Base-by-base conservation (phyloP, 2,329 filamentous ascomycete species). In the Fusarium coffeatum region DNA sequence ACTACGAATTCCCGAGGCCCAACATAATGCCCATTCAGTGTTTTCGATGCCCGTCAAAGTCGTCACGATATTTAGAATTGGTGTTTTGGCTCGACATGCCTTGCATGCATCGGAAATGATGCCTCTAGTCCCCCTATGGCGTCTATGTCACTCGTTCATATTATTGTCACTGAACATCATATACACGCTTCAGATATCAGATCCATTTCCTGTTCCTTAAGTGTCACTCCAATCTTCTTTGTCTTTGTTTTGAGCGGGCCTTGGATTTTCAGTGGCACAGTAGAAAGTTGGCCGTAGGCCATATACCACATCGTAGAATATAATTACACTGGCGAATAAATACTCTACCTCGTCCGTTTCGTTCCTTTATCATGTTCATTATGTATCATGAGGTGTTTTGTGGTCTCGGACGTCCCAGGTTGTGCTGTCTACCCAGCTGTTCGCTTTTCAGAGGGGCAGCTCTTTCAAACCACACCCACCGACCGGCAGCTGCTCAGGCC, bases 1-100 rank as follows among this genome's bases (percentile, higher is more conserved):
- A n/a, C 25, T 5, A 10, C 3, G 5, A 30, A 16, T 16, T 1
- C 10, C 18, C 13, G 18, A 10, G 8, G 22, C 23, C 4, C 12
- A 2, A 6, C 5, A 4, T 7, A 43, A 6, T 10, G 18, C 1
- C 6, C 3, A 15, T 0, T 2, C 2, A 6, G 6, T 3, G 1
- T n/a, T 28, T 15, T 1, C 4, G 0, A n/a, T 30, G 13, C 2
- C 5, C 0, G 5, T 0, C 1, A 8, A 37, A 5, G 6, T 7
- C 10, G 20, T 37, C 51, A n/a, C 2, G n/a, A 37, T 42, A 37
- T 12, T 3, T 13, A 27, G 8, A 5, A 16, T 12, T 37, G 27
- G 41, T 7, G 47, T 28, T 60, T 60, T 25, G 8, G 8, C 5
- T 34, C 8, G 12, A 54, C 3, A 18, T 25, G 22, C 23, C 3